Percentiles rank a stretch among this genome's conserved stretches.
These are phyloP conservation scores for Psophocarpus tetragonolobus DNA, from an alignment of 306 rosid species.

Conservation along the genomic window DNA sequence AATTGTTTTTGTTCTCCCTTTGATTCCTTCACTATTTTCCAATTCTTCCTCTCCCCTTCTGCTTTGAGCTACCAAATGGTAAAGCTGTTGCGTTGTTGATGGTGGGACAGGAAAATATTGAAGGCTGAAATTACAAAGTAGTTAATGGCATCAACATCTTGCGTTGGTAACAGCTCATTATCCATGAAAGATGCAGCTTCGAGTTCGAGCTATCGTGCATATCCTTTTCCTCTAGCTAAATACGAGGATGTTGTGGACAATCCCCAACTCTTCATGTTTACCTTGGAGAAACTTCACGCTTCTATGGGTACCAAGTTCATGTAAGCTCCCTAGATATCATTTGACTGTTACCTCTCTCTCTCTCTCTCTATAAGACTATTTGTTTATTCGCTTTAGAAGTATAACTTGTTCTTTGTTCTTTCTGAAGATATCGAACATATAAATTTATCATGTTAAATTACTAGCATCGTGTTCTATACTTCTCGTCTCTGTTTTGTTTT, in stretches of 20 bases:
- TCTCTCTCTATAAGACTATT: background rate
- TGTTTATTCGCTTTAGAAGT: background rate
- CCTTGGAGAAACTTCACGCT: conserved; percentile 78
- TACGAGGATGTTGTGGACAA: conserved; percentile 59
- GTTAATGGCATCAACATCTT: conserved; percentile 74
- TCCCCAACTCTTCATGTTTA: conserved; percentile 57
- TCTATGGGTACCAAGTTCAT: conserved; percentile 82
- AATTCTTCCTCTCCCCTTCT: background rate
- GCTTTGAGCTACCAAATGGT: conserved; percentile 33
- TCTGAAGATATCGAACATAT: conserved; percentile 3
- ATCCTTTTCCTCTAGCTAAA: conserved; percentile 65
- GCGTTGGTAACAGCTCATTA: conserved; percentile 47
- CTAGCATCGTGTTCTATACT: too few relatives aligned
- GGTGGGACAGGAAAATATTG: conserved; percentile 36
- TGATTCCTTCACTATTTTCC: background rate
- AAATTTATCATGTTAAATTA: background rate
- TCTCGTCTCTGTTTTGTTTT: too few relatives aligned
- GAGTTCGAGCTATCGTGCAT: conserved; percentile 31
- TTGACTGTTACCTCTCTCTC: background rate
- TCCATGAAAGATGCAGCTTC: conserved; percentile 47
- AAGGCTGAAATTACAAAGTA: conserved; percentile 26
- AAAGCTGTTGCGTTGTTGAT: conserved; percentile 33
- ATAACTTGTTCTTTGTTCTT: background rate
- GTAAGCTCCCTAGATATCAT: conserved; percentile 44
- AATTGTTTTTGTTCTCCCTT: background rate